Base-by-base conservation (phyloP, 1,284 basidiomycete species). In the Marasmius tenuissimus region DNA sequence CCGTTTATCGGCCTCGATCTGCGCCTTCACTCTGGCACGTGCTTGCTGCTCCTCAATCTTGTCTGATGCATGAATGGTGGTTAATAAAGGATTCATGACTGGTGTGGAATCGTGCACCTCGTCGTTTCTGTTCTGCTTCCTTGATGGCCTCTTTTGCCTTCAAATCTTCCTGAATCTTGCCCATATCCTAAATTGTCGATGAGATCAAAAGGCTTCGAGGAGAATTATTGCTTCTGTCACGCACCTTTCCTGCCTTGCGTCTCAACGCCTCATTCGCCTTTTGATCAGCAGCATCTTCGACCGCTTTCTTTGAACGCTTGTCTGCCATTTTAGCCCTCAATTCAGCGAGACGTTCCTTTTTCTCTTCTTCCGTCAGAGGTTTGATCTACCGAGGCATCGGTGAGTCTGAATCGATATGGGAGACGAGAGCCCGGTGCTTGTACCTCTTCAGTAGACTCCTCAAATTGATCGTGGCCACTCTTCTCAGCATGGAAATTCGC, bases 401-500 rank as follows among this genome's bases (percentile, higher is more conserved):
- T 20, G 18, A 39, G 33, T 11, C 22, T 16, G 38, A 34, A 39
- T 37, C 11, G 4, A n/a, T 22, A 11, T 39, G 47, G 47, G n/a
- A 37, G 8, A 6, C 10, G 11, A 42, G 10, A n/a, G 49, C 38
- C 38, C 20, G 51, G 22, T 51, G 35, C 60, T 68, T 76, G 63
- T 37, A 93, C 94, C 84, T 97, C 96, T 72, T 98, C 96, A 0
- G 89, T 93, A 4, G 93, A 96, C 74, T 99, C 96, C 72, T 97
- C 95, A 67, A 98, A 98, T 66, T 94, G 87, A 72, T 94, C 90
- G 72, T 98, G 96, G 0, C 96, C 96, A 65, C 89, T 93, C 78
- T 96, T 96, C 75, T 97, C 94, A 2, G 96, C 96, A 71, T 98
- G 96, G 76, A 90, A 98, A 68, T 92, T 92, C 18, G 96, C 96